A percentile compares a stretch with the other conserved stretches of the same genome.
Evolutionary conservation across 2,329 filamentous ascomycete species (phyloP).

Genomic region (Fusarium veterinarium): DNA sequence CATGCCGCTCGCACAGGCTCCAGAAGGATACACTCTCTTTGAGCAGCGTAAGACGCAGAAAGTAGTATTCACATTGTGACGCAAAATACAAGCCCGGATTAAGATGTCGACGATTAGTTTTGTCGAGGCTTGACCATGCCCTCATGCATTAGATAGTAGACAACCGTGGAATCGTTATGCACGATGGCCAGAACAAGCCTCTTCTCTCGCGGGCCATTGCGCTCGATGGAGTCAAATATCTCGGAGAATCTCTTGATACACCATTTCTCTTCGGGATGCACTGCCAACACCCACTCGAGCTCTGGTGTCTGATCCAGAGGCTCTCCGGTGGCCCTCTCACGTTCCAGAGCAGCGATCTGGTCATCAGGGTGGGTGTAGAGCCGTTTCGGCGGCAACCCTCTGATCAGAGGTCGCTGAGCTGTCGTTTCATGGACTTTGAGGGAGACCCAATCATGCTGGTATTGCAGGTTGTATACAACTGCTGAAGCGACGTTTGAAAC

Average conservation of each 20-base stretch:
- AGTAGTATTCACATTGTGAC: conserved; percentile 71
- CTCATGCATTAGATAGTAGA: conserved; percentile 87
- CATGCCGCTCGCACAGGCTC: conserved; percentile 75
- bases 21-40: conserved; percentile 77
- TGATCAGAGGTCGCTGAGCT: conserved; percentile 71
- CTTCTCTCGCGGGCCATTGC: conserved; percentile 66
- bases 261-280: conserved; percentile 79
- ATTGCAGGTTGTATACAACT: conserved; percentile 76
- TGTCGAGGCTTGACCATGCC: conserved; percentile 89
- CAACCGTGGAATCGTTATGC: conserved; percentile 83
- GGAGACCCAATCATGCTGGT: conserved; percentile 80
- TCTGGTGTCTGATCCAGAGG: conserved; percentile 63
- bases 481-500: conserved; percentile 50
- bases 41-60: conserved; percentile 80
- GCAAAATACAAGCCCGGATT: background rate
- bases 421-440: conserved; percentile 64
- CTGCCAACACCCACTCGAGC: conserved; percentile 81
- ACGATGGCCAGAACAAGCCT: conserved; percentile 79
- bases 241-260: conserved; percentile 72
- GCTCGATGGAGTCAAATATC: conserved; percentile 74
- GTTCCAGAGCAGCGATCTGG: conserved; percentile 77
- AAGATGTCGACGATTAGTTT: conserved; percentile 63
- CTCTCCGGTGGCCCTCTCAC: conserved; percentile 62
- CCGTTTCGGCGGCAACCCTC: conserved; percentile 77
- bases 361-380: conserved; percentile 86